Conservation (phyloP, 106 monocot species). For the Triglochin maritima region DNA sequence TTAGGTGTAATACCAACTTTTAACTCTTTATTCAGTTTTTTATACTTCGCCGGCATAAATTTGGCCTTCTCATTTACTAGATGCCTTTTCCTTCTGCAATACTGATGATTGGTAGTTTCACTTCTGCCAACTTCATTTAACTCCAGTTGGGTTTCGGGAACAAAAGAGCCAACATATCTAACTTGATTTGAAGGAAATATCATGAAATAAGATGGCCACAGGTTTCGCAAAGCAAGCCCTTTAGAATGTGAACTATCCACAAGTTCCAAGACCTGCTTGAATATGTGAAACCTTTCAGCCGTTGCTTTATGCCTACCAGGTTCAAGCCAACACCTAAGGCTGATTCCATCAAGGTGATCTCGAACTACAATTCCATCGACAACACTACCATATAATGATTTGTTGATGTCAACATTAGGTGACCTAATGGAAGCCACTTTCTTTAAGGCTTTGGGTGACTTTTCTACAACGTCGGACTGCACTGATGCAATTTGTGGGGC, state of each 20-base stretch:
- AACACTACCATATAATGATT: constrained; percentile 18
- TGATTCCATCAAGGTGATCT: constrained; percentile 20
- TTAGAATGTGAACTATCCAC: constrained; percentile 61
- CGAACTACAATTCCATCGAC: neutral
- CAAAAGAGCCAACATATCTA: constrained; percentile 61
- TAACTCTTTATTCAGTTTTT: constrained; percentile 18
- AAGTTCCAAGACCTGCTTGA: constrained; percentile 70
- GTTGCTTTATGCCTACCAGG: constrained; percentile 21
- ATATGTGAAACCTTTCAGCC: constrained; percentile 51
- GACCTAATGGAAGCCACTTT: constrained; percentile 9
- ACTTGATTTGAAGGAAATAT: constrained; percentile 40
- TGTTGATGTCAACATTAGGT: constrained; percentile 13
- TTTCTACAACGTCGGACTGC: constrained; percentile 14
- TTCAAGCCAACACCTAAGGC: constrained; percentile 55
- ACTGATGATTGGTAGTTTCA: constrained; percentile 23
- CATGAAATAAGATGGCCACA: constrained; percentile 56
- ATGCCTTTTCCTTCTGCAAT: constrained; percentile 41
- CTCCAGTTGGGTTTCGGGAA: constrained; percentile 10
- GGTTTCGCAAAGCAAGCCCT: constrained; percentile 40
- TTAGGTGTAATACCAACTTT: constrained; percentile 1
- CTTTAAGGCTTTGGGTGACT: neutral
- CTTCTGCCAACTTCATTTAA: constrained; percentile 1
- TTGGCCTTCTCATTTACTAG: constrained; percentile 9
- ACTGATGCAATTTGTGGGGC: neutral
- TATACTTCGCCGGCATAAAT: constrained; percentile 20